A percentile compares a stretch with the other conserved stretches of the same genome.
phyloP scores from a whole-genome alignment of 441 rosid genomes.

The Gossypium davidsonii region DNA sequence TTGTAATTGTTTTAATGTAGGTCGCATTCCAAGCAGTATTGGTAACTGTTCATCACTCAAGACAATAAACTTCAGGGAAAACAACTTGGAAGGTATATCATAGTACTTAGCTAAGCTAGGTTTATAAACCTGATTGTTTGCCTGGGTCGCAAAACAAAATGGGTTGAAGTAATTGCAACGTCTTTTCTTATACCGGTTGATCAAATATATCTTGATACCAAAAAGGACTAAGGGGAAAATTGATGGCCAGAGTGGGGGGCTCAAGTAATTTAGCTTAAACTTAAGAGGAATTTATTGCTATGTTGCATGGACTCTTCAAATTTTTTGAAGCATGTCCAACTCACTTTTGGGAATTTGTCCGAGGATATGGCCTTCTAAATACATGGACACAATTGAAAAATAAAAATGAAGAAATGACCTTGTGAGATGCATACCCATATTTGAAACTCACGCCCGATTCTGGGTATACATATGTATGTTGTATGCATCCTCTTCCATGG shows the following conservation, averaged over 20 bases:
- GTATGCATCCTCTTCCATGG: too few species aligned
- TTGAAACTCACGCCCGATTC: too few species aligned
- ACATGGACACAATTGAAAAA: too few species aligned
- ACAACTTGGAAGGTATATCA: constrained; percentile 17
- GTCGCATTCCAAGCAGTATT: constrained; percentile 10
- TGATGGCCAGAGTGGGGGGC: not conserved
- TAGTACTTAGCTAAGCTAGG: not conserved
- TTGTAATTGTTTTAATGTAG: not conserved
- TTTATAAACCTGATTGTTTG: not conserved
- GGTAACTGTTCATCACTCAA: constrained; percentile 17
- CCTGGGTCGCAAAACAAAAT: not conserved
- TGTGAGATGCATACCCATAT: too few species aligned
- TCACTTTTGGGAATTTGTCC: too few species aligned
- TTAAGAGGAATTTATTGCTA: too few species aligned
- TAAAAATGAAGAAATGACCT: too few species aligned
- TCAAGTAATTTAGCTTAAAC: too few species aligned
- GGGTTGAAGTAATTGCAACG: not conserved
- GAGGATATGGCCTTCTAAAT: too few species aligned
- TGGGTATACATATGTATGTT: too few species aligned
- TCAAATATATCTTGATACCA: not conserved
- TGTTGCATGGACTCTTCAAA: too few species aligned
- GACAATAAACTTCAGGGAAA: constrained; percentile 4
- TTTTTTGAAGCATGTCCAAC: too few species aligned
- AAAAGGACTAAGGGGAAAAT: not conserved
- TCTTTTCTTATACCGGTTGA: not conserved